Percentiles rank a stretch among this genome's conserved stretches.
These are phyloP conservation scores for Candida silvatica DNA, from an alignment of 805 yeast species.

Conservation along the genomic window DNA sequence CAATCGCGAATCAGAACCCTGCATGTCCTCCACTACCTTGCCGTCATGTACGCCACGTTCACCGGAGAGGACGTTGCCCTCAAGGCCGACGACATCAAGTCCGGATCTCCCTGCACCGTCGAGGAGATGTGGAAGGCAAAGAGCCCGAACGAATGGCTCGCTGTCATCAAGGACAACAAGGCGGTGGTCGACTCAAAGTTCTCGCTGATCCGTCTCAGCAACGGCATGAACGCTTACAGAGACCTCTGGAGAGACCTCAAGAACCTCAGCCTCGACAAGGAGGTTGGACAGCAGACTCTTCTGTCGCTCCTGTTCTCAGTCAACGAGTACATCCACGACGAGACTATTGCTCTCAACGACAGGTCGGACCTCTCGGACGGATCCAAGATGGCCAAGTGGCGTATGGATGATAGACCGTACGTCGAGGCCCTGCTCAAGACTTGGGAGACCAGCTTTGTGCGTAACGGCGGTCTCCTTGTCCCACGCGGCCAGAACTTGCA, in stretches of 20 bases:
- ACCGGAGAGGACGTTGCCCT: slow-evolving; percentile 34
- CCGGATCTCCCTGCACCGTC: slow-evolving; percentile 57
- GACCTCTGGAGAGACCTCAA: slow-evolving; percentile 45
- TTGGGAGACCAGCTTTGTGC: slow-evolving; percentile 59
- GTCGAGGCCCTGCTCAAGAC: slow-evolving; percentile 49
- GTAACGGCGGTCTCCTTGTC: slow-evolving; percentile 54
- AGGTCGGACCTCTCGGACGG: slow-evolving; percentile 14
- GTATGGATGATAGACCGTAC: slow-evolving; percentile 50
- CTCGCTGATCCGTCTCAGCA: slow-evolving; percentile 46
- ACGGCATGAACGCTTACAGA: slow-evolving; percentile 40
- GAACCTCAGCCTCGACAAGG: slow-evolving; percentile 29
- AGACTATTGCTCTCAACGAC: slow-evolving; percentile 23
- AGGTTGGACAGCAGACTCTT: slow-evolving; percentile 39
- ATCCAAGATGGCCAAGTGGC: slow-evolving; percentile 51
- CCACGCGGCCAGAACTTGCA: slow-evolving; percentile 42
- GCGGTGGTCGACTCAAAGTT: slow-evolving; percentile 44
- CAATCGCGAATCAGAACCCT: slow-evolving; percentile 50
- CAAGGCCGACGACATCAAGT: slow-evolving; percentile 35
- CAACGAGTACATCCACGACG: slow-evolving; percentile 56
- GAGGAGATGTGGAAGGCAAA: slow-evolving; percentile 55
- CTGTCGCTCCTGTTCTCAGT: slow-evolving; percentile 53
- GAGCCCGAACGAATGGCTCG: slow-evolving; percentile 43
- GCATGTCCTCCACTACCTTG: slow-evolving; percentile 40
- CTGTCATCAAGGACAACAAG: slow-evolving; percentile 26
- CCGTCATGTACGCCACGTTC: slow-evolving; percentile 37